phyloP scores from a whole-genome alignment of 2,329 filamentous ascomycete genomes.

The Phialemonium atrogriseum region DNA sequence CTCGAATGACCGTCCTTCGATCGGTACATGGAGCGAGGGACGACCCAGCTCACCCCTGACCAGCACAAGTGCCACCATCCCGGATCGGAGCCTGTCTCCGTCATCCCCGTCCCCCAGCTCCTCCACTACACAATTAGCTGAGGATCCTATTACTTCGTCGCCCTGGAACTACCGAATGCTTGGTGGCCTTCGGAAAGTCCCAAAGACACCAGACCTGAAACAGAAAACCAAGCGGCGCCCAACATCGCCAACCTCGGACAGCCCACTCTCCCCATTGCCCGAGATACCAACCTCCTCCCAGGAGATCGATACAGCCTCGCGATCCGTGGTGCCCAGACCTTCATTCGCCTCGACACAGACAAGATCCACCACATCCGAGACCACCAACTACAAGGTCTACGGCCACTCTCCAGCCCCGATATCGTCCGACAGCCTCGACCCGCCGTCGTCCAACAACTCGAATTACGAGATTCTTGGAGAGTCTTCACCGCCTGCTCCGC shows the following conservation, averaged over 20 bases:
- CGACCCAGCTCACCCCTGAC: slow-evolving; percentile 41
- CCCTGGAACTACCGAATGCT: slow-evolving; percentile 47
- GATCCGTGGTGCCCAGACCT: slow-evolving; percentile 20
- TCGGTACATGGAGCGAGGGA: slow-evolving; percentile 38
- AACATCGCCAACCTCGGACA: slow-evolving; percentile 18
- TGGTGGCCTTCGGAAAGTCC: slow-evolving; percentile 47
- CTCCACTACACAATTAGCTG: slow-evolving; percentile 24
- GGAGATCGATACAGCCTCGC: slow-evolving; percentile 13
- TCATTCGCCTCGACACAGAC: slow-evolving; percentile 31
- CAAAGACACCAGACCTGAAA: slow-evolving; percentile 33
- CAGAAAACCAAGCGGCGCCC: slow-evolving; percentile 25
- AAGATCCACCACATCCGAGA: slow-evolving; percentile 38
- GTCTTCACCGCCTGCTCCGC: slow-evolving; percentile 37
- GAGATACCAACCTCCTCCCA: slow-evolving; percentile 17
- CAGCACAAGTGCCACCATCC: slow-evolving; percentile 24
- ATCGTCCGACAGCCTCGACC: slow-evolving; percentile 30
- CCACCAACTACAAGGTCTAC: slow-evolving; percentile 47
- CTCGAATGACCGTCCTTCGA: slow-evolving; percentile 41
- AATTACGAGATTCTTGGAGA: slow-evolving; percentile 45
- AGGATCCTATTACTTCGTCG: slow-evolving; percentile 25
- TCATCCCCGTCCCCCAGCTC: slow-evolving; percentile 22
- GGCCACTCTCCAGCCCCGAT: slow-evolving; percentile 30
- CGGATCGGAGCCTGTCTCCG: slow-evolving; percentile 33
- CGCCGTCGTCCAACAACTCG: slow-evolving; percentile 32
- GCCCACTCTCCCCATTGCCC: slow-evolving; percentile 22